A percentile compares a stretch with the other conserved stretches of the same genome.
phyloP scores from a whole-genome alignment of 495 filamentous ascomycete genomes.

The Tuber indicum region DNA sequence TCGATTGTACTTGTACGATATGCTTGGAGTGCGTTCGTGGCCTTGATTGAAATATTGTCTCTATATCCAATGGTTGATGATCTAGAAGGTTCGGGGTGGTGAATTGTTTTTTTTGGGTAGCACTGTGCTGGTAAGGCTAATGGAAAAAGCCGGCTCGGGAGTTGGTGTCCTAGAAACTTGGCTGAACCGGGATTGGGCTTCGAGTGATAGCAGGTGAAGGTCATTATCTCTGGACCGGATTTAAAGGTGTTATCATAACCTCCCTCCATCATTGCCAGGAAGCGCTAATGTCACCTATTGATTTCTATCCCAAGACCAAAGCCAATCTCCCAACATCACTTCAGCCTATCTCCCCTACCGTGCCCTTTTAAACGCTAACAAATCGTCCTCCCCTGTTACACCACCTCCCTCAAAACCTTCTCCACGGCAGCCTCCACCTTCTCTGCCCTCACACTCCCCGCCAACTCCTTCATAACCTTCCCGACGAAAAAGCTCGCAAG shows the following conservation, averaged over 20 bases:
- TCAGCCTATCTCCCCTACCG: background rate
- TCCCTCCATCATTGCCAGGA: background rate
- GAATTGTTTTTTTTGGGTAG: background rate
- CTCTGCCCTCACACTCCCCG: conserved; percentile 69
- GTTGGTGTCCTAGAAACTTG: background rate
- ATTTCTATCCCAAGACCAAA: background rate
- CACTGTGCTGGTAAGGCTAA: background rate
- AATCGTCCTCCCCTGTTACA: background rate
- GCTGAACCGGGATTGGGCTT: background rate
- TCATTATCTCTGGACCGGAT: background rate
- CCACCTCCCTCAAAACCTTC: conserved; percentile 47
- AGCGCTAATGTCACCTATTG: background rate
- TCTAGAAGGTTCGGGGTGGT: background rate
- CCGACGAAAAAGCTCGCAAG: conserved; percentile 87
- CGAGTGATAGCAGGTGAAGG: background rate
- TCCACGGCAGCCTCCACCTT: conserved; percentile 62
- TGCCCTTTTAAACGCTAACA: background rate
- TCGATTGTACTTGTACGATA: background rate
- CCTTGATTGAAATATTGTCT: background rate
- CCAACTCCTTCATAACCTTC: conserved; percentile 75
- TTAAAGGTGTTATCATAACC: background rate
- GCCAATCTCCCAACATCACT: background rate
- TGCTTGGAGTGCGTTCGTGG: background rate
- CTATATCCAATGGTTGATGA: background rate
- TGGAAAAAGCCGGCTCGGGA: background rate